Percentiles rank a stretch among this genome's conserved stretches.
Evolutionary conservation across 768 basidiomycete genomes (phyloP).

Genomic region (Trametes elegans): DNA sequence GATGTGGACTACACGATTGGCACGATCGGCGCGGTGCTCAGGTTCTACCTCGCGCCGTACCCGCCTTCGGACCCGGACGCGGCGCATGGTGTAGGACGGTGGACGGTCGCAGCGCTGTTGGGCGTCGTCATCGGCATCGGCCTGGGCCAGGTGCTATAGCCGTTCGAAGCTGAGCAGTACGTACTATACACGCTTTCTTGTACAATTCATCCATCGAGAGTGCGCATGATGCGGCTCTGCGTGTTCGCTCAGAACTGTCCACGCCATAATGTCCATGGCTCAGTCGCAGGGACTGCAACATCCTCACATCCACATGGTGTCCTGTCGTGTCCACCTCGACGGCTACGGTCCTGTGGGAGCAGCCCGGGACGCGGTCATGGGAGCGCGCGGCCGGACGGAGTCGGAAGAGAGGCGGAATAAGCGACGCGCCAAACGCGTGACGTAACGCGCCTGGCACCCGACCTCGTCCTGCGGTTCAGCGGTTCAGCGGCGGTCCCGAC

Average conservation of each 20-base stretch:
- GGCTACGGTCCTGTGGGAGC: too few species aligned
- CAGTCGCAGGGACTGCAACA: too few species aligned
- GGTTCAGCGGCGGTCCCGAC: too few species aligned
- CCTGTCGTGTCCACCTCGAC: too few species aligned
- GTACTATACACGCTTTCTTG: too few species aligned
- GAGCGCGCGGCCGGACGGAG: neutral
- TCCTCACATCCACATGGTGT: too few species aligned
- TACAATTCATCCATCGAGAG: too few species aligned
- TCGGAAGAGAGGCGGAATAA: neutral
- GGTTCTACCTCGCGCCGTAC: constrained; percentile 26
- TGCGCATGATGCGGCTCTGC: too few species aligned
- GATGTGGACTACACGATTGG: constrained; percentile 22
- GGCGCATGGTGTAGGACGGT: neutral
- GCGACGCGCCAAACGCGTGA: constrained; percentile 3
- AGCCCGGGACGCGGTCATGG: neutral
- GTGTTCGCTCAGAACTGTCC: neutral
- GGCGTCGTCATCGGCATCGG: constrained; percentile 15
- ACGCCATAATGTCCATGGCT: too few species aligned
- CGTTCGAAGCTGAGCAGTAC: too few species aligned
- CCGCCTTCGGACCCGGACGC: neutral
- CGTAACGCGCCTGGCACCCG: neutral
- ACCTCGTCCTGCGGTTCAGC: neutral
- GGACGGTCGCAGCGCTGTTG: constrained; percentile 11
- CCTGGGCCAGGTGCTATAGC: constrained; percentile 11
- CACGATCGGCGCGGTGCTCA: constrained; percentile 23